These are phyloP conservation scores for Trichoderma guizhouense DNA, from an alignment of 2,329 filamentous ascomycete species.

Conservation along the genomic window DNA sequence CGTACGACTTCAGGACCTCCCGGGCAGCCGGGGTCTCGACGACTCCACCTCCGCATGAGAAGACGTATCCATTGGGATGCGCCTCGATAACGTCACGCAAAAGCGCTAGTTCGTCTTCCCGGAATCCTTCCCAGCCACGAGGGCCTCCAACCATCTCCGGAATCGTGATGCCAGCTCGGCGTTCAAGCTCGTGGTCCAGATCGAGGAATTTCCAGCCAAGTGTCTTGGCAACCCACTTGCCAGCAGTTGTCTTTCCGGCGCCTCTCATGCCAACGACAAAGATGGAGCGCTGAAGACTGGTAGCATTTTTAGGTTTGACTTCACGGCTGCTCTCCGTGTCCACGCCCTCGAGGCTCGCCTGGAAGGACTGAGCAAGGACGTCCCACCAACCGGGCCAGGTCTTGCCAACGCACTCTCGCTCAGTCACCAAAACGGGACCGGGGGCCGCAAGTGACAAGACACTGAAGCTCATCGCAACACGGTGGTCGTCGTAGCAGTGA, in stretches of 20 bases:
- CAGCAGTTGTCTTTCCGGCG: conserved; percentile 92
- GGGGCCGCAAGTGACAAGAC: conserved; percentile 75
- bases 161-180: conserved; percentile 68
- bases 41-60: conserved; percentile 91
- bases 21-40: conserved; percentile 83
- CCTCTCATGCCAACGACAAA: conserved; percentile 98
- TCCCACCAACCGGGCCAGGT: conserved; percentile 99
- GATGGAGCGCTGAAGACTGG: conserved; percentile 59
- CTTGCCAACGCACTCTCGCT: conserved; percentile 92
- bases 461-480: conserved; percentile 97
- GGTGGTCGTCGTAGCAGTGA: conserved; percentile 95
- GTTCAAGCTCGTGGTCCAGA: conserved; percentile 83
- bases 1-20: conserved; percentile 69
- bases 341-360: conserved; percentile 70
- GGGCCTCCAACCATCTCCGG: conserved; percentile 74
- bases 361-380: conserved; percentile 72
- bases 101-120: conserved; percentile 71
- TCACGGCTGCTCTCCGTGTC: conserved; percentile 44
- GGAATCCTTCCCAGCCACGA: conserved; percentile 83
- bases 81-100: conserved; percentile 72
- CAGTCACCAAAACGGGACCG: conserved; percentile 70
- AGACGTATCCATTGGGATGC: conserved; percentile 71
- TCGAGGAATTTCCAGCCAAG: conserved; percentile 78
- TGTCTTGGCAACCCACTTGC: conserved; percentile 75
- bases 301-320: conserved; percentile 8